phyloP scores from a whole-genome alignment of 192 early-diverging fungal genomes.

The Powellomyces hirtus region DNA sequence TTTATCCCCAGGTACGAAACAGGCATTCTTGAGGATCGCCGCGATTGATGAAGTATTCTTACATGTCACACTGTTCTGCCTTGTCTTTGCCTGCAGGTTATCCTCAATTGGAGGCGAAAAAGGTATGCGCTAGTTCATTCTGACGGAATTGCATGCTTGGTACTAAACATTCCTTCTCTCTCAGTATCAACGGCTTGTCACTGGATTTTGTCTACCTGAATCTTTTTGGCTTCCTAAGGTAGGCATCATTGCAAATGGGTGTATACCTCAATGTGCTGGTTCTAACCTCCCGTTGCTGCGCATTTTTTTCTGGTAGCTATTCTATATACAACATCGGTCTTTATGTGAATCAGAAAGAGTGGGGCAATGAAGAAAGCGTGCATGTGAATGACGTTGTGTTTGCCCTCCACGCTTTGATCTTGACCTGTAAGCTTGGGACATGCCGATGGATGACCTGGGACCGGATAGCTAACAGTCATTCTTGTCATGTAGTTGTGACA shows the following conservation, averaged over 20 bases:
- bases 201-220: constrained; percentile 89
- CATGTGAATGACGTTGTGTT: constrained; percentile 86
- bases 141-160: not conserved
- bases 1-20: constrained; percentile 74
- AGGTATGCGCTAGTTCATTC: constrained; percentile 42
- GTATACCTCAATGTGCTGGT: too few relatives aligned
- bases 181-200: constrained; percentile 78
- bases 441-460: too few relatives aligned
- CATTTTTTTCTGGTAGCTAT: constrained; percentile 36
- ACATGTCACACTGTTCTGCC: not conserved
- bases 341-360: constrained; percentile 59
- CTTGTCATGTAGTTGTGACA: constrained; percentile 20
- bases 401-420: constrained; percentile 73
- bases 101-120: constrained; percentile 75
- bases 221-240: constrained; percentile 80
- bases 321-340: constrained; percentile 70
- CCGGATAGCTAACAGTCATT: too few relatives aligned
- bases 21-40: not conserved
- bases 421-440: too few relatives aligned
- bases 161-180: constrained; percentile 2
- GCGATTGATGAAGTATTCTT: not conserved
- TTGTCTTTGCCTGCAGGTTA: not conserved
- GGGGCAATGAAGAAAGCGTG: constrained; percentile 69
- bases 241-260: constrained; percentile 30
- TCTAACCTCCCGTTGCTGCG: too few relatives aligned